These are phyloP conservation scores for Phalaenopsis equestris DNA, from an alignment of 106 monocot genomes.

Conservation along the genomic window DNA sequence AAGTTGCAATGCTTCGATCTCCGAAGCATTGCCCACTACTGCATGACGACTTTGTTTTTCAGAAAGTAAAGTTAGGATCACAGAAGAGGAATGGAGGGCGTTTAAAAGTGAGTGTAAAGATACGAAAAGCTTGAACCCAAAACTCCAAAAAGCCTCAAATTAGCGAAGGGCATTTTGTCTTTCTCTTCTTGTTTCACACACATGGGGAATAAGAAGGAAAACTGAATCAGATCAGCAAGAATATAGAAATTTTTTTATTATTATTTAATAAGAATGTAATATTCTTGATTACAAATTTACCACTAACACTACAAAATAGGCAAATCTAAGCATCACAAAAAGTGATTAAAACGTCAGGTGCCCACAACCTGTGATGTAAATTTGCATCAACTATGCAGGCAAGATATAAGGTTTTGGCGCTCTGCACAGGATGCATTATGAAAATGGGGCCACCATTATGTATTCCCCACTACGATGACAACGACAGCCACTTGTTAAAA, in stretches of 20 bases:
- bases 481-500: neutral
- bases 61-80: too few species aligned
- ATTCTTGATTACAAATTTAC: neutral
- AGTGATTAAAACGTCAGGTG: neutral
- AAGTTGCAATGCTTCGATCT: too few species aligned
- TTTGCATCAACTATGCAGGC: neutral
- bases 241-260: neutral
- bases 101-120: too few species aligned
- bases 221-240: neutral
- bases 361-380: neutral
- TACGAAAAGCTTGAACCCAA: too few species aligned
- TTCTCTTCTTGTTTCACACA: neutral
- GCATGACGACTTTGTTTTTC: too few species aligned
- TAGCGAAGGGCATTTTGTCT: constrained; percentile 5
- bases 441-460: neutral
- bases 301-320: neutral
- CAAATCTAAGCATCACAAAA: neutral
- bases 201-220: neutral
- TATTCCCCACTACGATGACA: neutral
- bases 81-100: too few species aligned
- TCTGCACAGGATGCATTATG: constrained; percentile 2
- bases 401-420: neutral
- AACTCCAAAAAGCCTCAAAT: neutral
- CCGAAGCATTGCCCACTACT: too few species aligned
- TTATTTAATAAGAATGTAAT: neutral